A percentile compares a stretch with the other conserved stretches of the same genome.
These are phyloP conservation scores for Rubia occidens DNA, from an alignment of 305 asterid species.

Conservation along the genomic window DNA sequence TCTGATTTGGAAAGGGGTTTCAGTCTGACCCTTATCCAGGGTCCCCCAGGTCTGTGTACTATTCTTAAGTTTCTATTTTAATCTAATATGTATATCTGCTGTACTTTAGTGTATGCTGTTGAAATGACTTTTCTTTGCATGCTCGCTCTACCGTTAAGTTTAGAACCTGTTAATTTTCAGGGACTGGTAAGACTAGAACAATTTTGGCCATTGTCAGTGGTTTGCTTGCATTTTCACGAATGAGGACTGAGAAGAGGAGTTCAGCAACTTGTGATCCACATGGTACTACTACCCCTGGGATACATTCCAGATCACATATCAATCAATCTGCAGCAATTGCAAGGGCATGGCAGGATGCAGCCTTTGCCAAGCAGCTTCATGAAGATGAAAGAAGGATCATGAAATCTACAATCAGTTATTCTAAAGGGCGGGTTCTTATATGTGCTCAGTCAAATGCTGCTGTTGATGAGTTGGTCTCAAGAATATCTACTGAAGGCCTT, in stretches of 20 bases:
- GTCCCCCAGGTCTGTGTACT: conserved; percentile 81
- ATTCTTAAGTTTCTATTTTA: conserved; percentile 13
- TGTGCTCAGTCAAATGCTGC: conserved; percentile 99
- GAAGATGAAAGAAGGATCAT: conserved; percentile 40
- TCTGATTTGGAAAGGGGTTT: conserved; percentile 50
- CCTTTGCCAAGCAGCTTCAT: conserved; percentile 69
- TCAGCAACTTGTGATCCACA: conserved; percentile 31
- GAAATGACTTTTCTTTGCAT: conserved; percentile 6
- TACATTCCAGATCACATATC: conserved; percentile 36
- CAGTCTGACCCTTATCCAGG: conserved; percentile 86
- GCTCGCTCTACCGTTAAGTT: not conserved
- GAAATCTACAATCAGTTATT: conserved; percentile 34
- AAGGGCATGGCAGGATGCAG: conserved; percentile 99
- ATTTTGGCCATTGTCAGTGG: conserved; percentile 83
- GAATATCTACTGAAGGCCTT: conserved; percentile 77
- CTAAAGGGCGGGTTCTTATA: conserved; percentile 73
- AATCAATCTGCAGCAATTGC: conserved; percentile 82
- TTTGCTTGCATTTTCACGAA: conserved; percentile 60
- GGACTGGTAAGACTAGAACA: conserved; percentile 94
- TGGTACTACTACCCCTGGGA: conserved; percentile 27
- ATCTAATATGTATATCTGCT: conserved; percentile 4
- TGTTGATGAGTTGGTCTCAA: conserved; percentile 87
- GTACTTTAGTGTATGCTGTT: conserved; percentile 6
- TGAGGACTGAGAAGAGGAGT: conserved; percentile 40
- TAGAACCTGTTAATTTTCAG: conserved; percentile 28